A percentile compares a stretch with the other conserved stretches of the same genome.
phyloP scores from a whole-genome alignment of 2,329 filamentous ascomycete species.

The Parastagonospora nodorum region DNA sequence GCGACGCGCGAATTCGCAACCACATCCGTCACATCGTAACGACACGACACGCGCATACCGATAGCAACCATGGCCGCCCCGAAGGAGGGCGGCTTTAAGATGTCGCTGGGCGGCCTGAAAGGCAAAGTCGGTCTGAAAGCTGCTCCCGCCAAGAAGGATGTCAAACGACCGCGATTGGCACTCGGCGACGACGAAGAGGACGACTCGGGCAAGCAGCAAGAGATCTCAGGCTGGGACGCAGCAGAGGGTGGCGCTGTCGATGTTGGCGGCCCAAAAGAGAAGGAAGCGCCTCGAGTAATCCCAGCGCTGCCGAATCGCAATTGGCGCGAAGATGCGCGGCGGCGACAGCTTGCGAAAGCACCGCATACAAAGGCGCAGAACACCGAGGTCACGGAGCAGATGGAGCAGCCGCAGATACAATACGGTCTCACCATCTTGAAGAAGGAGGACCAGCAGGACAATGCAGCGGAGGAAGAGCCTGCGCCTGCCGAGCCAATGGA shows the following conservation, averaged over 20 bases:
- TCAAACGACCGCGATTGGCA: constrained; percentile 32
- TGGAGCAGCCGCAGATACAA: constrained; percentile 47
- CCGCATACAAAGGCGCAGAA: constrained; percentile 52
- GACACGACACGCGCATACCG: constrained; percentile 1
- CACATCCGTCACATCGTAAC: background rate
- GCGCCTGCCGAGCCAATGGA: constrained; percentile 28
- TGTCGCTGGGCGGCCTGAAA: constrained; percentile 39
- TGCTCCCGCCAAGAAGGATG: constrained; percentile 15
- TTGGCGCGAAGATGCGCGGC: constrained; percentile 62
- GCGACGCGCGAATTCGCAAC: background rate
- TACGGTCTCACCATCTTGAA: constrained; percentile 61
- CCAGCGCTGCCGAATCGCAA: constrained; percentile 63
- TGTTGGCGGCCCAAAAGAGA: constrained; percentile 40
- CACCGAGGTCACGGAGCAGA: constrained; percentile 41
- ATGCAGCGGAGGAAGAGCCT: constrained; percentile 6
- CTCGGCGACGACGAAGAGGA: constrained; percentile 41
- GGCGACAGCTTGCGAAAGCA: constrained; percentile 64
- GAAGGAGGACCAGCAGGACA: constrained; percentile 23
- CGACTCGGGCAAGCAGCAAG: constrained; percentile 28
- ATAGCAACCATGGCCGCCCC: constrained; percentile 40
- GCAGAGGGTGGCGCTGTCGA: constrained; percentile 56
- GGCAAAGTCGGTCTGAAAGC: constrained; percentile 34
- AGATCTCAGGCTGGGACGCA: constrained; percentile 62
- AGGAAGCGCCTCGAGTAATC: constrained; percentile 61
- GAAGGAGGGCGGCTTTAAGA: constrained; percentile 42